These are phyloP conservation scores for Mycena belliarum DNA, from an alignment of 768 basidiomycete species.

Conservation along the genomic window DNA sequence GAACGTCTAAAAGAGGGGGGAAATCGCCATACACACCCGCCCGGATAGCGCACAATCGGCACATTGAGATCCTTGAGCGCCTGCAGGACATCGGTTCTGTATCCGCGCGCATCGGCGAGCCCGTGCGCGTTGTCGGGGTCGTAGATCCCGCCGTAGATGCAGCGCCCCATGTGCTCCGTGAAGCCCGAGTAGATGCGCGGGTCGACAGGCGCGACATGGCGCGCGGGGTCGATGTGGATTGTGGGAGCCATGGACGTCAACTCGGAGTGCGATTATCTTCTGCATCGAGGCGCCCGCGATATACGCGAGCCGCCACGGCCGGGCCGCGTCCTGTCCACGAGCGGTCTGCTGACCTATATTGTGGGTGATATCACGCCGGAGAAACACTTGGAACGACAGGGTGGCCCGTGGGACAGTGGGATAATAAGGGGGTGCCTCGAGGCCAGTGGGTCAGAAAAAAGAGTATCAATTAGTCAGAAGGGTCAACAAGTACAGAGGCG, in stretches of 20 bases:
- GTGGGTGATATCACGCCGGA: too few species aligned
- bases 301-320: too few species aligned
- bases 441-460: too few species aligned
- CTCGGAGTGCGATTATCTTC: too few species aligned
- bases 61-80: slow-evolving; percentile 47
- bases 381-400: too few species aligned
- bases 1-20: not conserved
- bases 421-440: too few species aligned
- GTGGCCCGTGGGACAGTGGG: too few species aligned
- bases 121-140: slow-evolving; percentile 38
- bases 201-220: slow-evolving; percentile 44
- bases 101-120: slow-evolving; percentile 44
- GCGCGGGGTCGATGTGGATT: slow-evolving; percentile 45
- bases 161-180: slow-evolving; percentile 61
- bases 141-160: slow-evolving; percentile 54
- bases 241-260: slow-evolving; percentile 27
- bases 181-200: slow-evolving; percentile 61
- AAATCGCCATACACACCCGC: slow-evolving; percentile 37
- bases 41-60: slow-evolving; percentile 54
- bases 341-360: too few species aligned
- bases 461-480: too few species aligned
- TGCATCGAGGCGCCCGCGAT: too few species aligned
- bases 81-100: slow-evolving; percentile 51
- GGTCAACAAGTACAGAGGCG: too few species aligned
- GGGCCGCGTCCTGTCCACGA: too few species aligned